Conservation (phyloP, 2,329 filamentous ascomycete genomes). For the Fusarium sp. region DNA sequence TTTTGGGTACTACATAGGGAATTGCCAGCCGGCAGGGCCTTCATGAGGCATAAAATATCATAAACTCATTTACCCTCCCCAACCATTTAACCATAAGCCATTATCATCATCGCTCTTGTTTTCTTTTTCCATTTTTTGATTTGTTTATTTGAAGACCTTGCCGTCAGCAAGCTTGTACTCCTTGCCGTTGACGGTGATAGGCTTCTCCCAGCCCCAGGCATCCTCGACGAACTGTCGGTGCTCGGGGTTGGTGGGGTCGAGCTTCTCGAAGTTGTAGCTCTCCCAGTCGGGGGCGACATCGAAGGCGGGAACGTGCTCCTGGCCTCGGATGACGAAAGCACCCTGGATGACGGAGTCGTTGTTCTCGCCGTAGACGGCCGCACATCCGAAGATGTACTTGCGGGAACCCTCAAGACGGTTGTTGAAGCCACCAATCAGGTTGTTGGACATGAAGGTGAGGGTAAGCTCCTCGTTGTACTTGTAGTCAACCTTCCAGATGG, state of each 20-base stretch:
- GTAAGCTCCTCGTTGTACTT: constrained; percentile 99
- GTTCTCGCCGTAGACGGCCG: constrained; percentile 88
- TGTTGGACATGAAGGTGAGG: constrained; percentile 98
- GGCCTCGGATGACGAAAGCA: constrained; percentile 93
- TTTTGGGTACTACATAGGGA: constrained; percentile 36
- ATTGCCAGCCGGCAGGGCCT: constrained; percentile 35
- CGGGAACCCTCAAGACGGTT: constrained; percentile 94
- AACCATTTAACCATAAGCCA: constrained; percentile 48
- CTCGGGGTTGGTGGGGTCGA: constrained; percentile 86
- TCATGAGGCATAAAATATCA: constrained; percentile 43
- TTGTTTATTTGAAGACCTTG: constrained; percentile 97
- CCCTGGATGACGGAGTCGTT: constrained; percentile 92
- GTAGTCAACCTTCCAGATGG: constrained; percentile 93
- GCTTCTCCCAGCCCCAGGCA: constrained; percentile 93
- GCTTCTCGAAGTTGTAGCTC: constrained; percentile 96
- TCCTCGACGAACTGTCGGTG: constrained; percentile 88
- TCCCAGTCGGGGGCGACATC: constrained; percentile 97
- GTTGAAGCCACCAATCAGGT: constrained; percentile 98
- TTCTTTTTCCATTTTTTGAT: constrained; percentile 31
- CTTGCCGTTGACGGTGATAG: constrained; percentile 84
- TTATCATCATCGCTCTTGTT: constrained; percentile 46
- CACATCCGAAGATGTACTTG: constrained; percentile 96
- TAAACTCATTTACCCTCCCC: constrained; percentile 45
- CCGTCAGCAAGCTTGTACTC: constrained; percentile 87
- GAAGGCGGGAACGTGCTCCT: constrained; percentile 87